Evolutionary conservation across 352 stramenopile species (phyloP), one percentile per base, ranked within the genome.

Genomic region (Phytopythium montanum): DNA sequence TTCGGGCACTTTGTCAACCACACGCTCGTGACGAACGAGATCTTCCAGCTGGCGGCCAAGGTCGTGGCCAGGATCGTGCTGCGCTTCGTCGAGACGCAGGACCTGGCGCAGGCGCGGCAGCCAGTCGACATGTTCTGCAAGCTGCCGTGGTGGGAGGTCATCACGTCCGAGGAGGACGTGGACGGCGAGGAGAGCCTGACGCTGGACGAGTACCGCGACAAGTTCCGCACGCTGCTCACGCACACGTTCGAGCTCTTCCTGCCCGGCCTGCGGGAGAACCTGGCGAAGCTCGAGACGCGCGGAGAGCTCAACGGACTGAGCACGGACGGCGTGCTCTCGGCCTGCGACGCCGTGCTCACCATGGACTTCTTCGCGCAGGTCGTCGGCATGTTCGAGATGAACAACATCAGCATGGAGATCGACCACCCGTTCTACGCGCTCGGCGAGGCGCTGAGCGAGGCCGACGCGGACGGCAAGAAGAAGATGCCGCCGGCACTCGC

Each of bases 321-420:
- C 54, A 62, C 61, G 14, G 81, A 90, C 29, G 56, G 68, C 3
- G 78, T 91, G 9, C 31, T 88, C 12, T 55, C 56, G 41, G 70
- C 77, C 46, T 87, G 69, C 56, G 69, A 75, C 14, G 75, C 79
- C 14, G 55, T 92, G 5, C 38, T 97, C 26, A 87, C 54, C 41
- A 56, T 90, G 19, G 84, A 97, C 29, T 95, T 88, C 59, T 95
- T 98, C 60, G 87, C 78, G 60, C 69, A 76, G 36, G 68, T 98
- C 16, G 87, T 99, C 54, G 96, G 96, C 48, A 97, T 97, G 79
- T 98, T 98, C 69, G 95, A 98, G 78, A 97, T 98, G 79, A 99
- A 99, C 80, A 97, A 97, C 76, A 92, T 98, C 57, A 96, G 93
- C 49, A 85, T 99, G 69, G 82, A 97, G 72, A 83, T 91, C 58